Evolutionary conservation across 1,284 basidiomycete species (phyloP).

Genomic region (Trichosporon sp.): DNA sequence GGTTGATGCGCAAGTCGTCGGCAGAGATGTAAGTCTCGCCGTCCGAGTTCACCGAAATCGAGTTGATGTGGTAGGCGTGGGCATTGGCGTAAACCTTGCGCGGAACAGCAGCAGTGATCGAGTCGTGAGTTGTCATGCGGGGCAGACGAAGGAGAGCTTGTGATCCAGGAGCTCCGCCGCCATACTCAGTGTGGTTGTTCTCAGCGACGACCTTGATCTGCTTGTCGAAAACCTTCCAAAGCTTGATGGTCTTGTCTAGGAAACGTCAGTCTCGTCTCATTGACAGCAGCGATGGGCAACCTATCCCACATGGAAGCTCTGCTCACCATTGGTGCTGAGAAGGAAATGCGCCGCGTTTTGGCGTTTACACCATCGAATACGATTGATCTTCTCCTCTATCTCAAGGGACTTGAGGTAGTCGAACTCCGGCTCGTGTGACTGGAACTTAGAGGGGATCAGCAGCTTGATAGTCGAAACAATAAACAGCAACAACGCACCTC

Average conservation of each 20-base stretch:
- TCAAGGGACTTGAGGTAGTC: constrained; percentile 99
- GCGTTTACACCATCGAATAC: constrained; percentile 99
- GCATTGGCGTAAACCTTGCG: constrained; percentile 99
- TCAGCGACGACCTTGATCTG: constrained; percentile 93
- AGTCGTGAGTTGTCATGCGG: constrained; percentile 90
- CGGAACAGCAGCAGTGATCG: constrained; percentile 97
- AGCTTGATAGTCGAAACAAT: background rate
- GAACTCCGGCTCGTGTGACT: constrained; percentile 99
- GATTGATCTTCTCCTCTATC: constrained; percentile 99
- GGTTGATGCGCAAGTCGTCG: constrained; percentile 93
- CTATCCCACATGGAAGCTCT: background rate
- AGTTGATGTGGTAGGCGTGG: constrained; percentile 99
- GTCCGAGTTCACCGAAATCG: constrained; percentile 98
- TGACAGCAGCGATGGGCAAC: background rate
- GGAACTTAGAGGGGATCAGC: constrained; percentile 60
- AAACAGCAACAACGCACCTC: constrained; percentile 60
- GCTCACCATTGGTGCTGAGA: constrained; percentile 88
- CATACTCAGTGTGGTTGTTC: constrained; percentile 86
- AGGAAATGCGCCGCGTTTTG: constrained; percentile 98
- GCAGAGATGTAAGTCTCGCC: constrained; percentile 99
- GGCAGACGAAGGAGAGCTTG: constrained; percentile 72
- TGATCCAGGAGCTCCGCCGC: constrained; percentile 61
- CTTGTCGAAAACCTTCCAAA: constrained; percentile 99
- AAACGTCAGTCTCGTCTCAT: constrained; percentile 2
- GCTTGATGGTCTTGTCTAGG: constrained; percentile 98